Percentiles rank a stretch among this genome's conserved stretches.
phyloP scores from a whole-genome alignment of 257 asterid genomes.

The Solanum chiquidenum region DNA sequence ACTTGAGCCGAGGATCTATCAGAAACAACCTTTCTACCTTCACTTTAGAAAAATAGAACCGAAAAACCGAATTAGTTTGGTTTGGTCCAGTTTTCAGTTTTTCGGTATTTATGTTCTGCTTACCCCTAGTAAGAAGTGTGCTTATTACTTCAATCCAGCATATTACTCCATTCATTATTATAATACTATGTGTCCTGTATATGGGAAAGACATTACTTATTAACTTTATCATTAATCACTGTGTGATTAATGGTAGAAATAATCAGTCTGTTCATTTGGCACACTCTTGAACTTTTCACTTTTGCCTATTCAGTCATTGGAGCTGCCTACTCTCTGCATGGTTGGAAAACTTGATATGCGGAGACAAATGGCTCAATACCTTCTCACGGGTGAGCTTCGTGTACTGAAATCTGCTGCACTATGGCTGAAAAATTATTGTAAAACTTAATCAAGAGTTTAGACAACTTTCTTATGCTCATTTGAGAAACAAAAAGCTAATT shows the following conservation, averaged over 20 bases:
- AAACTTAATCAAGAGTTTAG: conserved; percentile 6
- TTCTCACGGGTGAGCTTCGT: conserved; percentile 59
- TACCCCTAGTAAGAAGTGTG: neutral
- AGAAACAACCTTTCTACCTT: neutral
- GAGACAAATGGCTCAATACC: conserved; percentile 49
- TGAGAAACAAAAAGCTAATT: neutral
- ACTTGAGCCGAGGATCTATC: neutral
- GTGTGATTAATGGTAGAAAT: neutral
- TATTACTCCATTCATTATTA: neutral
- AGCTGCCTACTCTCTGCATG: neutral
- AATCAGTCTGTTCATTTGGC: neutral
- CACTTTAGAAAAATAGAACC: neutral
- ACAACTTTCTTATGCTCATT: neutral
- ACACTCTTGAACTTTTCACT: neutral
- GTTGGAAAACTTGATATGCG: conserved; percentile 25
- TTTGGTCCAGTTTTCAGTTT: neutral
- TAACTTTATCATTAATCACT: neutral
- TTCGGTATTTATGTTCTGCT: neutral
- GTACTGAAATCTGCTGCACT: conserved; percentile 62
- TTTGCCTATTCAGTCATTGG: conserved; percentile 16
- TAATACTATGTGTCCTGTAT: neutral
- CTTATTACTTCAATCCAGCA: neutral
- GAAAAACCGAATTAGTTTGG: neutral
- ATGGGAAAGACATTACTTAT: neutral
- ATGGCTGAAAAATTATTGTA: conserved; percentile 62